Conservation (phyloP, 352 stramenopile genomes). For the Globisporangium solare region DNA sequence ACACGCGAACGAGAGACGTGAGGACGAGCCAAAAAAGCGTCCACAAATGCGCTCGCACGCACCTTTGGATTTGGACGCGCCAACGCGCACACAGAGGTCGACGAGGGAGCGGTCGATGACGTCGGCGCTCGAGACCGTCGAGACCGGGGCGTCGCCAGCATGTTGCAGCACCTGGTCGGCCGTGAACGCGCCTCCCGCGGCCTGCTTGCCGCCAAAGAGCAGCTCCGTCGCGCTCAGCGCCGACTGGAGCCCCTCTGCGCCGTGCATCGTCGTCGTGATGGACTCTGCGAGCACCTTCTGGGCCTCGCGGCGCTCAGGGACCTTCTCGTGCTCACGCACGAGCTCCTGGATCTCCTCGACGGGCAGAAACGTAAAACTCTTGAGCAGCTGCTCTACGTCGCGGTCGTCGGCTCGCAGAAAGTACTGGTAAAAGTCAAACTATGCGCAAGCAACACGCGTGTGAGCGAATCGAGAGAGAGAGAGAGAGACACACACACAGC, state of each 20-base stretch:
- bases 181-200: slow-evolving; percentile 34
- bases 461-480: neutral
- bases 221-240: slow-evolving; percentile 58
- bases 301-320: slow-evolving; percentile 74
- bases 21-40: neutral
- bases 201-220: slow-evolving; percentile 66
- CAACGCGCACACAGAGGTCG: slow-evolving; percentile 89
- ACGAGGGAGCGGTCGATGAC: slow-evolving; percentile 78
- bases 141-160: slow-evolving; percentile 58
- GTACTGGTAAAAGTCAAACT: slow-evolving; percentile 94
- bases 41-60: slow-evolving; percentile 14
- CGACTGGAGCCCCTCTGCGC: slow-evolving; percentile 66
- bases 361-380: slow-evolving; percentile 97
- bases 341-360: slow-evolving; percentile 91
- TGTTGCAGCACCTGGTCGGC: slow-evolving; percentile 66
- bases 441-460: slow-evolving; percentile 10
- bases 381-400: slow-evolving; percentile 95
- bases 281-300: slow-evolving; percentile 67
- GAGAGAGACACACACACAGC: no score
- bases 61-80: slow-evolving; percentile 91
- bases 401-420: slow-evolving; percentile 86
- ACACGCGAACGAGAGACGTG: neutral
- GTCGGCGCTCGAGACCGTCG: slow-evolving; percentile 32
- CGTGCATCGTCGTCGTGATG: slow-evolving; percentile 94
- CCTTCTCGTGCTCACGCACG: slow-evolving; percentile 64